These are phyloP conservation scores for Narthecium ossifragum DNA, from an alignment of 106 monocot species.

Conservation along the genomic window DNA sequence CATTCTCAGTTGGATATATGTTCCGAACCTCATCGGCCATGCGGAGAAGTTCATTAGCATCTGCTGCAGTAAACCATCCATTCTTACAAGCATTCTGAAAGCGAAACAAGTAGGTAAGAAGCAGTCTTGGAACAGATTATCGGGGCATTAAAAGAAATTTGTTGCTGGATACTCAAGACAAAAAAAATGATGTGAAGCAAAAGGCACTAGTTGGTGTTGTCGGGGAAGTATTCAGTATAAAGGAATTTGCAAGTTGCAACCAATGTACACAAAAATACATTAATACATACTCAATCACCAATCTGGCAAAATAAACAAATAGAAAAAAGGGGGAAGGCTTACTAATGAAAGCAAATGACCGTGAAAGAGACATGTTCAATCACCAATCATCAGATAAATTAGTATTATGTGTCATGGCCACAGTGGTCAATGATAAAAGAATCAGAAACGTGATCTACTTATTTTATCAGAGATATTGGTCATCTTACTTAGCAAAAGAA, in stretches of 20 bases:
- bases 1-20: background rate
- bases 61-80: conserved; percentile 31
- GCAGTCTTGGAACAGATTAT: no score
- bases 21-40: conserved; percentile 30
- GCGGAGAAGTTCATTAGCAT: conserved; percentile 22
- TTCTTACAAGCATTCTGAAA: conserved; percentile 37
- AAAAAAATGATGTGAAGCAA: background rate
- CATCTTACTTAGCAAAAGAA: no score
- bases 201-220: background rate
- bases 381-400: no score
- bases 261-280: background rate
- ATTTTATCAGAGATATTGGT: no score
- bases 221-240: background rate
- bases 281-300: background rate
- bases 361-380: no score
- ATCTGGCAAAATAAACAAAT: no score
- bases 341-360: no score
- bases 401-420: no score
- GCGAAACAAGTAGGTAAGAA: no score
- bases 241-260: background rate
- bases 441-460: no score
- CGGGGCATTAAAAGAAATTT: background rate
- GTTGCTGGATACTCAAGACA: background rate
- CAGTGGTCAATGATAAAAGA: no score
- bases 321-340: no score